Evolutionary conservation across 179 eudicot species (phyloP).

Genomic region (Pouteria campechiana): DNA sequence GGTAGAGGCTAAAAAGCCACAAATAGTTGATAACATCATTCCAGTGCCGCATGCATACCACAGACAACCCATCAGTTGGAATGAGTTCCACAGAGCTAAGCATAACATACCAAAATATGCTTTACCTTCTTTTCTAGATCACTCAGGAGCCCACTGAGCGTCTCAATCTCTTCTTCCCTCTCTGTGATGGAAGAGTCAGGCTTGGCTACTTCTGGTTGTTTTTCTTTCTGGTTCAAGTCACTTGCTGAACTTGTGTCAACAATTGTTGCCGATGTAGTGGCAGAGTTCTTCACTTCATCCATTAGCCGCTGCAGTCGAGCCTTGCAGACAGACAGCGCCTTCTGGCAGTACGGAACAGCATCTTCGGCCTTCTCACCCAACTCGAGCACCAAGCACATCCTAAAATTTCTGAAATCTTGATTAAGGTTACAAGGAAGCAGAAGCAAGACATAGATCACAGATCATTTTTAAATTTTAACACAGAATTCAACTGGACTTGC

Average conservation of each 20-base stretch:
- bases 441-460: not conserved
- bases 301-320: constrained; percentile 56
- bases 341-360: constrained; percentile 86
- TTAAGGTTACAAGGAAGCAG: not conserved
- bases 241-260: too few relatives aligned
- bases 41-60: too few relatives aligned
- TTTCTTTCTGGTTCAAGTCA: too few relatives aligned
- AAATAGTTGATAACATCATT: too few relatives aligned
- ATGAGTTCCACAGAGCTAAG: too few relatives aligned
- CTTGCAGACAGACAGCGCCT: constrained; percentile 77
- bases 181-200: constrained; percentile 24
- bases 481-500: too few relatives aligned
- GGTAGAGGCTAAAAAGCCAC: too few relatives aligned
- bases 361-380: constrained; percentile 68
- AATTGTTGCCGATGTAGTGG: constrained; percentile 16
- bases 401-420: constrained; percentile 34
- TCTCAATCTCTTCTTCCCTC: constrained; percentile 62
- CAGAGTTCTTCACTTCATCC: constrained; percentile 30
- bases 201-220: constrained; percentile 24
- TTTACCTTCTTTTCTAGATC: constrained; percentile 93
- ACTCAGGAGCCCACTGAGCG: constrained; percentile 41
- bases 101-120: too few relatives aligned
- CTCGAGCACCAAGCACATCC: constrained; percentile 80
- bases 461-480: too few relatives aligned
- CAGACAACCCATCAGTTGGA: too few relatives aligned